phyloP scores from a whole-genome alignment of 306 rosid species.

The Malus orientalis region DNA sequence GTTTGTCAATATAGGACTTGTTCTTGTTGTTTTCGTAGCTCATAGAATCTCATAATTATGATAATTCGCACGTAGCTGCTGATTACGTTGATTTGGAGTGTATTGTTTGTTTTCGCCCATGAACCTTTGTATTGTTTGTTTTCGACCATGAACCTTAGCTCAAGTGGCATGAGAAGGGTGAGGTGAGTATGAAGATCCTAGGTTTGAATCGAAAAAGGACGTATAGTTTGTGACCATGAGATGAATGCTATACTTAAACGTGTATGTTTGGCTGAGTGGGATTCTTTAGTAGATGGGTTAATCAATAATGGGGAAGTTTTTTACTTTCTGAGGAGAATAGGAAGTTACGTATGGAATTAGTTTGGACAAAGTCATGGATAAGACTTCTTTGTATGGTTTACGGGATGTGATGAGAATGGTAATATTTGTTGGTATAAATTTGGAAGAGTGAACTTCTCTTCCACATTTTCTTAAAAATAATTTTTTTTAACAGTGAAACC shows the following conservation, averaged over 20 bases:
- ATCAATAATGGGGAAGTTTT: not conserved
- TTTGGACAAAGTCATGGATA: not conserved
- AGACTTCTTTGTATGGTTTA: not conserved
- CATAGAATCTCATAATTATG: not conserved
- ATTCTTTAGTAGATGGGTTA: not conserved
- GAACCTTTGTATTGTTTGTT: not conserved
- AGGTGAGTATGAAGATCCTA: not conserved
- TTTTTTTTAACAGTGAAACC: not conserved
- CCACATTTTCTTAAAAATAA: not conserved
- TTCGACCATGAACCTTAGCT: not conserved
- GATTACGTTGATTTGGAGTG: not conserved
- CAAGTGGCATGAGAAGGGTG: not conserved
- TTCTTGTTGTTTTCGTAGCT: not conserved
- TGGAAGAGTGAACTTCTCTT: not conserved
- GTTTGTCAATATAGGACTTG: not conserved
- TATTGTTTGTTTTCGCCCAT: not conserved
- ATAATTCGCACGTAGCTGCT: not conserved
- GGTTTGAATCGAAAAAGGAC: not conserved
- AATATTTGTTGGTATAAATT: not conserved
- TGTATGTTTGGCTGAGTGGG: not conserved
- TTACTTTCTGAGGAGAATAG: not conserved
- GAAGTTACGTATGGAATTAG: not conserved
- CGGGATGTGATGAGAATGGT: not conserved
- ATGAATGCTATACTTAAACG: not conserved
- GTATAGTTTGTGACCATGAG: not conserved